Base-by-base conservation (phyloP, 2,329 filamentous ascomycete species). In the Penicillium sp. region DNA sequence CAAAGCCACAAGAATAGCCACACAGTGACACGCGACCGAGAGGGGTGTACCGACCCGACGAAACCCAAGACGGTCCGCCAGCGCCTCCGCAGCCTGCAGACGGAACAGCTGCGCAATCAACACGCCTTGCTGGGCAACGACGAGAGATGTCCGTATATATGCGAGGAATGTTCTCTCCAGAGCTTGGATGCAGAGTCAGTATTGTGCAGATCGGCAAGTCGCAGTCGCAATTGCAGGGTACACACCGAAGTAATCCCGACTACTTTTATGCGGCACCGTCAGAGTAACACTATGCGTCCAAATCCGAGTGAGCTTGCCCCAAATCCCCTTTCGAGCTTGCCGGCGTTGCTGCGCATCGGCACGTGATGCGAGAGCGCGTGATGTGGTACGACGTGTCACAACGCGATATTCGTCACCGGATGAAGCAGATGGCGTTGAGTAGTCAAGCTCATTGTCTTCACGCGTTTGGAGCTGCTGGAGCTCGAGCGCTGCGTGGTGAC, bases 131-230 rank as follows among this genome's bases (percentile, higher is more conserved):
- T 90, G 87, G 15, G 87, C 85, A 39, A 91, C 78, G n/a, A 83
- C 80, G 38, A 89, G 74, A 0, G 87, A 89, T 2, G 88, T 91
- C 21, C 88, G 83, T 31, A 91, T 79, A 70, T 91, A 91, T 31
- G 82, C 87, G 19, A 92, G 82, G 68, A 87, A 92, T 19, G 88
- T 92, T 55, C 88, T 80, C 73, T 92, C 88, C 53, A 91, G 82
- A 38, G 89, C 88, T 91, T 65, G 1, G 36, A 15, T 15, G 7
- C 9, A 47, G 31, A 36, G 25, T 60, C 38, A 52, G 57, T 13
- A 40, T 57, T 49, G 52, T 45, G 4, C 16, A 34, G 5, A 36
- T 25, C 15, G 9, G 1, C 19, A 25, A 15, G 2, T 21, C n/a
- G 4, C 0, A 31, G 1, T 19, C 15, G 11, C 5, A 9, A n/a